These are phyloP conservation scores for Leccinum subfulvum DNA, from an alignment of 1,284 basidiomycete genomes.

Conservation along the genomic window DNA sequence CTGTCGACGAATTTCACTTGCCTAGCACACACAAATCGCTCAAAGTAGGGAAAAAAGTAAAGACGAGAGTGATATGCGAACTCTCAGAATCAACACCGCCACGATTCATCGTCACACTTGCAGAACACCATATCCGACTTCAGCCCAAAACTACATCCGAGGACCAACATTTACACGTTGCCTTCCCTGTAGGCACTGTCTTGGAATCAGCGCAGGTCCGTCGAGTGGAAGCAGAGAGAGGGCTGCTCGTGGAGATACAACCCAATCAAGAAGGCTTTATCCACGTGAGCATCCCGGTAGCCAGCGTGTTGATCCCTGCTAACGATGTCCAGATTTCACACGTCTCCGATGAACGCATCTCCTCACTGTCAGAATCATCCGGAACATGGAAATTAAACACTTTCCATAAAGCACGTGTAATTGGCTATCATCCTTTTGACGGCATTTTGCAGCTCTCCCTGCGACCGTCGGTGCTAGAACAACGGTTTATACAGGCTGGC, in stretches of 20 bases:
- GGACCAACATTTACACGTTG: slow-evolving; percentile 45
- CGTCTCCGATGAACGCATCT: slow-evolving; percentile 87
- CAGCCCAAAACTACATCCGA: slow-evolving; percentile 34
- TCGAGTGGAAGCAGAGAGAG: slow-evolving; percentile 79
- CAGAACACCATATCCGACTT: slow-evolving; percentile 71
- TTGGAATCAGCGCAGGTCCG: slow-evolving; percentile 73
- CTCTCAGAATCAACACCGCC: slow-evolving; percentile 69
- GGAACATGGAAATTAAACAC: slow-evolving; percentile 81
- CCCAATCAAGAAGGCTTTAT: slow-evolving; percentile 76
- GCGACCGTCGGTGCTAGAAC: slow-evolving; percentile 80
- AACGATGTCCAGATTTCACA: slow-evolving; percentile 77
- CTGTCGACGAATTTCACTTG: slow-evolving; percentile 84
- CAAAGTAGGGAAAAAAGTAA: slow-evolving; percentile 86
- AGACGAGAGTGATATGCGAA: slow-evolving; percentile 86
- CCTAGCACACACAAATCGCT: slow-evolving; percentile 50
- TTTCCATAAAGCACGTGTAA: slow-evolving; percentile 85
- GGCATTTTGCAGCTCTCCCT: slow-evolving; percentile 86
- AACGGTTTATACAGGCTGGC: slow-evolving; percentile 83
- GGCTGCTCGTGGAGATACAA: slow-evolving; percentile 69
- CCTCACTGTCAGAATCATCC: slow-evolving; percentile 65
- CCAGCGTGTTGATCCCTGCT: slow-evolving; percentile 5
- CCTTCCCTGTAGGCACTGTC: slow-evolving; percentile 72
- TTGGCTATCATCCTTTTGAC: slow-evolving; percentile 86
- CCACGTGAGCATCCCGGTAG: slow-evolving; percentile 59
- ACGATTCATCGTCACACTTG: slow-evolving; percentile 77